Percentiles rank a stretch among this genome's conserved stretches.
Evolutionary conservation across 805 yeast species (phyloP).

Genomic region (Starmerella vaccinii): DNA sequence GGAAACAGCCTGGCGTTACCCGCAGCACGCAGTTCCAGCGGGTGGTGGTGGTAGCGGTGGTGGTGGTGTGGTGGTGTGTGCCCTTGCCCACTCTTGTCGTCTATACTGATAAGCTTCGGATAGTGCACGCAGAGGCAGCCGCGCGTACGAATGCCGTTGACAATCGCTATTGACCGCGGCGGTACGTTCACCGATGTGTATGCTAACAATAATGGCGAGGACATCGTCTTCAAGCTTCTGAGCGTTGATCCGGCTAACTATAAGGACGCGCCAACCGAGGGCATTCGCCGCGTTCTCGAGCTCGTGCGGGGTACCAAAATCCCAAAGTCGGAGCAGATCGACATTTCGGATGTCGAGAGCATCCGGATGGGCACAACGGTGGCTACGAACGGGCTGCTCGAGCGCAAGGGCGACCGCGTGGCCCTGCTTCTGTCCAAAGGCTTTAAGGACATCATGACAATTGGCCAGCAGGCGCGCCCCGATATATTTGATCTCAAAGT

Average conservation of each 20-base stretch:
- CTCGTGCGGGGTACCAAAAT: constrained; percentile 43
- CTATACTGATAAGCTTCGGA: background rate
- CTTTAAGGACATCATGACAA: constrained; percentile 66
- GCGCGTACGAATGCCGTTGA: constrained; percentile 8
- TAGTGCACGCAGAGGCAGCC: background rate
- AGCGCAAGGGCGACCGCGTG: constrained; percentile 82
- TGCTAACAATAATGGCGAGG: constrained; percentile 44
- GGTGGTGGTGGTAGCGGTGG: too few species aligned
- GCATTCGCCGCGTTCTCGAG: constrained; percentile 70
- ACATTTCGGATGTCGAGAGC: constrained; percentile 43
- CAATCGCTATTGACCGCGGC: constrained; percentile 43
- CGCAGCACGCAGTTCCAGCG: too few species aligned
- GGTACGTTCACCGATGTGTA: constrained; percentile 85
- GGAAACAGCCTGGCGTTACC: too few species aligned
- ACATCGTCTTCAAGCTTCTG: constrained; percentile 62
- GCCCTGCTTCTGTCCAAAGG: constrained; percentile 83
- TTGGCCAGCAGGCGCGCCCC: constrained; percentile 91
- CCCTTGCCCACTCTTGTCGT: background rate
- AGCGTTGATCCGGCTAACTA: constrained; percentile 87
- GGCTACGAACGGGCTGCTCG: constrained; percentile 89
- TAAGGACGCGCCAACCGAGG: constrained; percentile 86
- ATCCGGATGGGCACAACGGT: constrained; percentile 90
- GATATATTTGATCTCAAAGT: constrained; percentile 76
- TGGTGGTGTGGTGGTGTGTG: too few species aligned
- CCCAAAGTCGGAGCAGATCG: constrained; percentile 51